A percentile compares a stretch with the other conserved stretches of the same genome.
These are phyloP conservation scores for Erythrophleum fordii DNA, from an alignment of 306 rosid genomes.

Conservation along the genomic window DNA sequence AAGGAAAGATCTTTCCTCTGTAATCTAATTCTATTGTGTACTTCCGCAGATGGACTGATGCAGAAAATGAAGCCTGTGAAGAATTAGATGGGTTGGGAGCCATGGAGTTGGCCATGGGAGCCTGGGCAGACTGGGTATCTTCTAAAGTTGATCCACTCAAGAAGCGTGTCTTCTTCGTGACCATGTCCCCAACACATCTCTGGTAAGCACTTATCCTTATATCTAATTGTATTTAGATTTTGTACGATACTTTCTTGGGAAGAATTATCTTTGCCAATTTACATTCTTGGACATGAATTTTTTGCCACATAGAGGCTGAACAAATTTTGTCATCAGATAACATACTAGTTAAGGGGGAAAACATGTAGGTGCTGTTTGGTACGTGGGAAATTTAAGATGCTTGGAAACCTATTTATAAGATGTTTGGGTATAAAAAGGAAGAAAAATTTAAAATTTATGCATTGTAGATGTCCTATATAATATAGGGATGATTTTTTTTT, in stretches of 20 bases:
- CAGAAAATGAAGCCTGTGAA: constrained; percentile 73
- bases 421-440: no score
- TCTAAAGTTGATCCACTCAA: constrained; percentile 68
- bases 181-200: constrained; percentile 98
- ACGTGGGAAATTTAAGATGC: no score
- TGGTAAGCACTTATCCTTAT: constrained; percentile 56
- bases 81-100: constrained; percentile 75
- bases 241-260: not conserved
- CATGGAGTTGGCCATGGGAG: constrained; percentile 89
- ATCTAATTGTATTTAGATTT: constrained; percentile 4
- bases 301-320: not conserved
- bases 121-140: constrained; percentile 98
- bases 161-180: constrained; percentile 77
- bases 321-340: constrained; percentile 21
- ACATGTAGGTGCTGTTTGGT: no score
- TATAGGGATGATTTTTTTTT: no score
- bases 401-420: no score
- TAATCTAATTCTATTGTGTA: constrained; percentile 28
- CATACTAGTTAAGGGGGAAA: not conserved
- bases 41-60: constrained; percentile 75
- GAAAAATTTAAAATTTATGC: no score
- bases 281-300: constrained; percentile 32
- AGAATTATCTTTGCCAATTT: not conserved
- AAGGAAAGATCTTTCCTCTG: constrained; percentile 5
- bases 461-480: no score